A percentile compares a stretch with the other conserved stretches of the same genome.
These are phyloP conservation scores for Debaryomyces maramus DNA, from an alignment of 805 yeast genomes.

Conservation along the genomic window DNA sequence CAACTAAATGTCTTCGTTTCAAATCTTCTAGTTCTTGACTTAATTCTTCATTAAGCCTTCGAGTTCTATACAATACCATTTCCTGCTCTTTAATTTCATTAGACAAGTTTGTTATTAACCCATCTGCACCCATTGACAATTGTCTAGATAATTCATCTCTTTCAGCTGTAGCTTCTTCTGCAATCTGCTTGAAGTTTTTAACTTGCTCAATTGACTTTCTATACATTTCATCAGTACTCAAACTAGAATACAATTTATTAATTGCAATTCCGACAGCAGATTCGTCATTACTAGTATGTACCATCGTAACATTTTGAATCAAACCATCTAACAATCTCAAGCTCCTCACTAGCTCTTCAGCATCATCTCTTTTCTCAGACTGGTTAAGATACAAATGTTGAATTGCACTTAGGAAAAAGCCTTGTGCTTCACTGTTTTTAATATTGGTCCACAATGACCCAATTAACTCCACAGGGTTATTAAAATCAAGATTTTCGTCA, in stretches of 20 bases:
- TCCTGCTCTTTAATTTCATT: constrained; percentile 66
- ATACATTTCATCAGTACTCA: constrained; percentile 86
- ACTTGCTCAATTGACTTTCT: constrained; percentile 62
- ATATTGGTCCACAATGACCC: constrained; percentile 58
- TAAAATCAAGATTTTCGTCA: constrained; percentile 52
- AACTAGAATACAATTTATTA: constrained; percentile 64
- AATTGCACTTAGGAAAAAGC: constrained; percentile 58
- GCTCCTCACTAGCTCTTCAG: constrained; percentile 50
- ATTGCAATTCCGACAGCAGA: constrained; percentile 69
- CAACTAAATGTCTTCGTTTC: constrained; percentile 57
- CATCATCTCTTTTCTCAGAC: constrained; percentile 47
- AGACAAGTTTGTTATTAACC: constrained; percentile 59
- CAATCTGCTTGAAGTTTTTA: constrained; percentile 48
- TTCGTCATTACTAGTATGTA: constrained; percentile 48
- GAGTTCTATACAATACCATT: constrained; percentile 54
- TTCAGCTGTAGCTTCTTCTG: constrained; percentile 60
- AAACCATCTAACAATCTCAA: constrained; percentile 65
- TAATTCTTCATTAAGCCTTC: constrained; percentile 62
- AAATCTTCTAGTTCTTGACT: constrained; percentile 62
- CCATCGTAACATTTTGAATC: constrained; percentile 59
- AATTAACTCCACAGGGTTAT: constrained; percentile 71
- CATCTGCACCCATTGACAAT: constrained; percentile 74
- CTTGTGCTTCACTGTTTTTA: constrained; percentile 58
- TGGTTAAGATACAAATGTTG: constrained; percentile 65
- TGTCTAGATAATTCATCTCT: constrained; percentile 63